Conservation (phyloP, 2,329 filamentous ascomycete genomes). For the Pseudocercospora fijiensis region DNA sequence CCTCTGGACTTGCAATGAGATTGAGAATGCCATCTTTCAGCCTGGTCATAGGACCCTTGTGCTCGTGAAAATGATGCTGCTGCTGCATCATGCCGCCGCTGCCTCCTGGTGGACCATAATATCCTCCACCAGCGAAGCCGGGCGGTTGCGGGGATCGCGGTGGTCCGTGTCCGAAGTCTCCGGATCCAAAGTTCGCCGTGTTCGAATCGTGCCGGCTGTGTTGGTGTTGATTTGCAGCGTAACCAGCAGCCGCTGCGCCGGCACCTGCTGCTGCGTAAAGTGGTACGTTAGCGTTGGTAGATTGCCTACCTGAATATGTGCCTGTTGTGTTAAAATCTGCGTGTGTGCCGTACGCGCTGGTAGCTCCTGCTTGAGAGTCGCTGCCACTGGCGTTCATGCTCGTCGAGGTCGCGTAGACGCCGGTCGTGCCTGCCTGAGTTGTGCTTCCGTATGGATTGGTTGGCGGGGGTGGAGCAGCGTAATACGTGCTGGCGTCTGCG, state of each 20-base stretch:
- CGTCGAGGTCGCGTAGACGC: slow-evolving; percentile 7
- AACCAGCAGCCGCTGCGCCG: slow-evolving; percentile 47
- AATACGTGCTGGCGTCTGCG: slow-evolving; percentile 25
- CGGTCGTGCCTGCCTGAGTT: slow-evolving; percentile 13
- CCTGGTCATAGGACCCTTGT: slow-evolving; percentile 57
- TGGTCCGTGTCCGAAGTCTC: slow-evolving; percentile 25
- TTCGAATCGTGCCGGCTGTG: slow-evolving; percentile 19
- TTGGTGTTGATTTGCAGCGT: slow-evolving; percentile 43
- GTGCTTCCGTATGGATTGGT: slow-evolving; percentile 11
- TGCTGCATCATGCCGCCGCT: slow-evolving; percentile 25
- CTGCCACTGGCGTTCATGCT: slow-evolving; percentile 9
- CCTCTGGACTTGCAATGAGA: slow-evolving; percentile 49
- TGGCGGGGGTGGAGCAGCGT: slow-evolving; percentile 14
- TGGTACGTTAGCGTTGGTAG: slow-evolving; percentile 45
- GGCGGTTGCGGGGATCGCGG: slow-evolving; percentile 22
- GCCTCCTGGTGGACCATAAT: slow-evolving; percentile 20
- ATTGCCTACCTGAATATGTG: slow-evolving; percentile 43
- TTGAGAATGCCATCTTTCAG: slow-evolving; percentile 58
- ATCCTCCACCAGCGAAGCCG: slow-evolving; percentile 12
- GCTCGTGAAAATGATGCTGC: slow-evolving; percentile 46
- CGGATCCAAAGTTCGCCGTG: slow-evolving; percentile 16
- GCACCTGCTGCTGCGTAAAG: slow-evolving; percentile 49
- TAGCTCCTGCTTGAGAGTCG: slow-evolving; percentile 10
- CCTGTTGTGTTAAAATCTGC: slow-evolving; percentile 13
- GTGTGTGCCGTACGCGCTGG: slow-evolving; percentile 1